These are phyloP conservation scores for Pleurotus giganteus DNA, from an alignment of 768 basidiomycete genomes.

Conservation along the genomic window DNA sequence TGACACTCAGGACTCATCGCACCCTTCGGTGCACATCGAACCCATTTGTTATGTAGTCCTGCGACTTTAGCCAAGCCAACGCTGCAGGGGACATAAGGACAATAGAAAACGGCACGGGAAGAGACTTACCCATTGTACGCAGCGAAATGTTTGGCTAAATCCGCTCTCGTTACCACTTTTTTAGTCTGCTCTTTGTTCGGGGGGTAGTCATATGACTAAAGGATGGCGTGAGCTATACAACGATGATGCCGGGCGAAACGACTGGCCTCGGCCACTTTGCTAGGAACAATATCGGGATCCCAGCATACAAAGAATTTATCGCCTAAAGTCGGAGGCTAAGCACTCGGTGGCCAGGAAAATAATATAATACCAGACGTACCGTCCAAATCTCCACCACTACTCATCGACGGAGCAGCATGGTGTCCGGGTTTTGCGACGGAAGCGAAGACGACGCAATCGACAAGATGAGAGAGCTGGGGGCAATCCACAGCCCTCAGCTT, in stretches of 20 bases:
- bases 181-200: conserved; percentile 53
- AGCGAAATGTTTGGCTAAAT: conserved; percentile 66
- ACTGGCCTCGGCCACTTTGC: conserved; percentile 49
- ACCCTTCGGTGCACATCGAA: conserved; percentile 48
- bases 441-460: conserved; percentile 70
- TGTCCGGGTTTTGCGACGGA: conserved; percentile 53
- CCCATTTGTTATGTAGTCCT: conserved; percentile 61
- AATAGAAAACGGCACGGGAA: neutral
- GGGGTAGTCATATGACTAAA: conserved; percentile 66
- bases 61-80: conserved; percentile 56
- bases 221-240: conserved; percentile 3
- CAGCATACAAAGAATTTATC: conserved; percentile 71
- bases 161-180: conserved; percentile 46
- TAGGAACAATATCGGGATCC: conserved; percentile 63
- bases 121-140: conserved; percentile 55
- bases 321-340: too few relatives aligned
- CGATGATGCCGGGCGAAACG: neutral
- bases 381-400: conserved; percentile 66
- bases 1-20: conserved; percentile 65
- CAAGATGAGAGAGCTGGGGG: conserved; percentile 48
- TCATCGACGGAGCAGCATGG: conserved; percentile 67
- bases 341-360: too few relatives aligned
- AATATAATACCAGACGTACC: too few relatives aligned
- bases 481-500: conserved; percentile 60
- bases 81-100: conserved; percentile 31